Percentiles rank a stretch among this genome's conserved stretches.
phyloP scores from a whole-genome alignment of 768 basidiomycete genomes.

The Trametes villosa region DNA sequence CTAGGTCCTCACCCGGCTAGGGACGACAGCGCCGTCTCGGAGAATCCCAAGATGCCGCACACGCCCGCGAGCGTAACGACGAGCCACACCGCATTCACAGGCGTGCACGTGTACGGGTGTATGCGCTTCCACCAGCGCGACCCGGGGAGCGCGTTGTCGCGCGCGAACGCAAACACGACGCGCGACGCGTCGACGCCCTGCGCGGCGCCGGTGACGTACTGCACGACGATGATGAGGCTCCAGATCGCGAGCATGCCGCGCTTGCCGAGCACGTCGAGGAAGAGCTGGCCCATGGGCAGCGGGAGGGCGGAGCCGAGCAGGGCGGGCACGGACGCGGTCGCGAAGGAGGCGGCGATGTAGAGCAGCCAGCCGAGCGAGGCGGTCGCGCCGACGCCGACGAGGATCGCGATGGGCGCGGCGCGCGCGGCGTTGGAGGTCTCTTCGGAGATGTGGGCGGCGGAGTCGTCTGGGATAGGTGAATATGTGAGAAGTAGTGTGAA shows the following conservation, averaged over 20 bases:
- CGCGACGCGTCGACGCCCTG: constrained; percentile 78
- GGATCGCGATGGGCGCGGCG: constrained; percentile 71
- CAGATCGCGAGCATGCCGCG: constrained; percentile 73
- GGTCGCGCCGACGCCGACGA: constrained; percentile 64
- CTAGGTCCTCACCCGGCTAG: constrained; percentile 60
- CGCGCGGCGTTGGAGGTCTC: constrained; percentile 67
- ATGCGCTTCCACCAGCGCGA: constrained; percentile 72
- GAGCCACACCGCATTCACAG: constrained; percentile 78
- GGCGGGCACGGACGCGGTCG: constrained; percentile 55
- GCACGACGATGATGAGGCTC: constrained; percentile 69
- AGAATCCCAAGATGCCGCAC: constrained; percentile 70
- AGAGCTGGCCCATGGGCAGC: constrained; percentile 74
- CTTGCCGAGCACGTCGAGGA: constrained; percentile 67
- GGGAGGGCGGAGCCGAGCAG: constrained; percentile 56
- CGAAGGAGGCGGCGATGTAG: constrained; percentile 67
- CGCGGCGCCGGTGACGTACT: constrained; percentile 77
- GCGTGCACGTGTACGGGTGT: constrained; percentile 62
- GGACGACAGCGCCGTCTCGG: constrained; percentile 61
- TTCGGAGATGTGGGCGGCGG: constrained; percentile 76
- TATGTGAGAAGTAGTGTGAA: background rate
- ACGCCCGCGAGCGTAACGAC: constrained; percentile 61
- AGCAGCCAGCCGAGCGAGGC: constrained; percentile 69
- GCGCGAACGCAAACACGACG: constrained; percentile 74
- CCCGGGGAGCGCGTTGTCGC: constrained; percentile 75
- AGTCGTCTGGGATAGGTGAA: constrained; percentile 55